These are phyloP conservation scores for Encephalitozoon hellem DNA, from an alignment of 371 early-diverging fungal species.

Conservation along the genomic window DNA sequence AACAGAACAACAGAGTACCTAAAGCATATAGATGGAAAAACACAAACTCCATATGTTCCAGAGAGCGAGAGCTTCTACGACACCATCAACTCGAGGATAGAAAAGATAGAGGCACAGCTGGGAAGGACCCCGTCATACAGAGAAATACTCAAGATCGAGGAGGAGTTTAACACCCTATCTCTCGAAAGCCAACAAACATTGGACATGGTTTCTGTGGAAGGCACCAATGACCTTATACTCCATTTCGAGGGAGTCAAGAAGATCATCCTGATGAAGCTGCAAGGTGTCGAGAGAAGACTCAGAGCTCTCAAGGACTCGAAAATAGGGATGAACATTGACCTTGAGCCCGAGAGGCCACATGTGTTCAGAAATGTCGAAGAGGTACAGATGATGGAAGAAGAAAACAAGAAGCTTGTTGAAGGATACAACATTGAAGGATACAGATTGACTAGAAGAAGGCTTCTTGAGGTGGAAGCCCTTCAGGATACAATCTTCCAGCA, in stretches of 20 bases:
- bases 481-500: constrained; percentile 51
- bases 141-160: constrained; percentile 31
- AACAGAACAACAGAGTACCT: constrained; percentile 32
- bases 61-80: constrained; percentile 44
- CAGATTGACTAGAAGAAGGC: constrained; percentile 26
- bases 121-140: constrained; percentile 5
- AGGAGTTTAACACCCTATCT: constrained; percentile 20
- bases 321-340: constrained; percentile 7
- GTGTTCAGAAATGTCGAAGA: neutral
- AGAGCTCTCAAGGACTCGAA: constrained; percentile 21
- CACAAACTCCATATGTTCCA: neutral
- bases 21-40: neutral
- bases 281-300: constrained; percentile 1
- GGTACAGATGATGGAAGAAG: constrained; percentile 32
- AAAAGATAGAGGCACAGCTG: neutral
- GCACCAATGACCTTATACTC: constrained; percentile 15
- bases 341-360: constrained; percentile 40
- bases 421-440: constrained; percentile 17
- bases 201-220: constrained; percentile 33
- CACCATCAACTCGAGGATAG: constrained; percentile 31
- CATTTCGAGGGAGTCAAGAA: constrained; percentile 58
- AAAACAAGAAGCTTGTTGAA: constrained; percentile 48
- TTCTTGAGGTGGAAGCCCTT: constrained; percentile 51
- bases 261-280: constrained; percentile 34
- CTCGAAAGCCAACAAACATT: constrained; percentile 16